A percentile compares a stretch with the other conserved stretches of the same genome.
Conservation (phyloP, 768 basidiomycete species). For the Tylopilus sp. region DNA sequence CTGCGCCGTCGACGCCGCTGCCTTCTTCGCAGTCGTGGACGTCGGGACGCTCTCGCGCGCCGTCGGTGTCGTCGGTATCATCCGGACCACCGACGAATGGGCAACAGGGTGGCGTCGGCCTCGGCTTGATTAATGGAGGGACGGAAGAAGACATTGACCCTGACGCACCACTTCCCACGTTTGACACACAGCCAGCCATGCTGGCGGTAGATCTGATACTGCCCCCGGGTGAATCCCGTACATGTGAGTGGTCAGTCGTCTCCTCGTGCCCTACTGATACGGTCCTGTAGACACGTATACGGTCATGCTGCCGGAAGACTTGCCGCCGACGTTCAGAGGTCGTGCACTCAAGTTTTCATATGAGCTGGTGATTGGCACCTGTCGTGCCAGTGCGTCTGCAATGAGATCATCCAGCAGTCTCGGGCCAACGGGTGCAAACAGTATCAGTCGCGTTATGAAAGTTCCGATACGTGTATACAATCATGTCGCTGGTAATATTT, state of each 20-base stretch:
- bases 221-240: conserved; percentile 78
- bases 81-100: conserved; percentile 1
- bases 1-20: conserved; percentile 19
- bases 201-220: conserved; percentile 84
- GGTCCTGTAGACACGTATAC: conserved; percentile 62
- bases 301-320: conserved; percentile 65
- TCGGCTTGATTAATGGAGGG: conserved; percentile 29
- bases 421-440: conserved; percentile 40
- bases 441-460: conserved; percentile 76
- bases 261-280: background rate
- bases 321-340: conserved; percentile 91
- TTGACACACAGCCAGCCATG: conserved; percentile 83
- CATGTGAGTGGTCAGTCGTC: conserved; percentile 46
- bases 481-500: conserved; percentile 65
- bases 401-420: conserved; percentile 29
- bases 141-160: conserved; percentile 51
- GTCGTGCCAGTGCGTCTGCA: conserved; percentile 48
- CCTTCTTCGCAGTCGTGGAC: conserved; percentile 26
- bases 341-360: conserved; percentile 84
- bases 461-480: conserved; percentile 92
- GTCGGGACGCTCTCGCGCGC: conserved; percentile 14
- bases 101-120: conserved; percentile 25
- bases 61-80: conserved; percentile 26
- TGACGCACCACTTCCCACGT: conserved; percentile 72
- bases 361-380: conserved; percentile 85